Evolutionary conservation across 768 basidiomycete genomes (phyloP).

Genomic region (Boletus rufocinnamomeus): DNA sequence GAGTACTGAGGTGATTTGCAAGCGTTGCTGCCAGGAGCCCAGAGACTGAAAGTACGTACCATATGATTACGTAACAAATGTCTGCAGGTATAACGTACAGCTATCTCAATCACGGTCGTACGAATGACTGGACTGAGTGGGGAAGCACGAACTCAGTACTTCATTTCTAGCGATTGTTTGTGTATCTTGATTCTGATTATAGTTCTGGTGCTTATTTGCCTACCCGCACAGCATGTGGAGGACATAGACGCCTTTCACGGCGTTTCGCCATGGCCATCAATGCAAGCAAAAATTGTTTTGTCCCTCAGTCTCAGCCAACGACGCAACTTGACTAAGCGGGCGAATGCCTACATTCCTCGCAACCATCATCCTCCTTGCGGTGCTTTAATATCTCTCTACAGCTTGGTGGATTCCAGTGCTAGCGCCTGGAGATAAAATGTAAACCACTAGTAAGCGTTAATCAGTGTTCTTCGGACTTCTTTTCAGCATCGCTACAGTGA

Average conservation of each 20-base stretch:
- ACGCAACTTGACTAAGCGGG: not conserved
- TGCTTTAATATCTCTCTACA: constrained; percentile 14
- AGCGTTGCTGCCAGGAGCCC: not conserved
- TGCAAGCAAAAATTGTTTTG: not conserved
- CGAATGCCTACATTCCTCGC: not conserved
- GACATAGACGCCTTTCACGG: not conserved
- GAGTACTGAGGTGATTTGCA: constrained; percentile 9
- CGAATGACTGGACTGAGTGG: not conserved
- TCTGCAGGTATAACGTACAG: not conserved
- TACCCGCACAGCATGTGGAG: constrained; percentile 3
- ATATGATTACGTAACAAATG: constrained; percentile 19
- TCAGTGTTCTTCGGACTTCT: not conserved
- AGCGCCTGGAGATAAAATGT: constrained; percentile 7
- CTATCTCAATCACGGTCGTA: not conserved
- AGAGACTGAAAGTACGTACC: not conserved
- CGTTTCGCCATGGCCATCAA: not conserved
- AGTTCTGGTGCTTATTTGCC: not conserved
- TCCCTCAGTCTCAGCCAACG: not conserved
- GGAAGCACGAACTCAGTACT: not conserved
- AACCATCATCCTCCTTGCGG: not conserved
- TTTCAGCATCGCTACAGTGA: not conserved
- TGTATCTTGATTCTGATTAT: not conserved
- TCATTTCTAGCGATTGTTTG: not conserved
- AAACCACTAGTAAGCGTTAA: not conserved
- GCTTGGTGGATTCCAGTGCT: constrained; percentile 25